phyloP scores from a whole-genome alignment of 441 rosid species.

The Geranium incanum region DNA sequence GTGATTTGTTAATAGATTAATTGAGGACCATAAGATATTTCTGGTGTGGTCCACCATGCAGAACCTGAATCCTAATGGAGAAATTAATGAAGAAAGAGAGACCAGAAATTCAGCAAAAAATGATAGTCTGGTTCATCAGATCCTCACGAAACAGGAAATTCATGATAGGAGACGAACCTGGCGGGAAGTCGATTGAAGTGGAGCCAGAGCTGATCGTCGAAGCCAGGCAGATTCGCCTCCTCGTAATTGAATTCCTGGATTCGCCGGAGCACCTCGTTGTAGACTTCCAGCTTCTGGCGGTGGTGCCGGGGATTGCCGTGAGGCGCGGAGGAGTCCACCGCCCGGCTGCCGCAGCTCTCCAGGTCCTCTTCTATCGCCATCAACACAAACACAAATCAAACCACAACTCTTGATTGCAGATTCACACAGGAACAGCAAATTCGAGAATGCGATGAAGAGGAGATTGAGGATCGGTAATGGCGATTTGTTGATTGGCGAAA shows the following conservation, averaged over 20 bases:
- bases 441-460: constrained; percentile 1
- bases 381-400: too few species aligned
- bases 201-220: constrained; percentile 88
- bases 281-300: constrained; percentile 75
- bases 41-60: neutral
- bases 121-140: too few species aligned
- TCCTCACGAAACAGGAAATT: too few species aligned
- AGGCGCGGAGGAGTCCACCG: too few species aligned
- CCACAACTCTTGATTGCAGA: neutral
- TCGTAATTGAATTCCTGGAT: constrained; percentile 58
- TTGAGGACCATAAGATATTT: neutral
- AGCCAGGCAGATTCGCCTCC: constrained; percentile 61
- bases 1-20: neutral
- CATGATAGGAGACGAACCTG: constrained; percentile 33
- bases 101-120: too few species aligned
- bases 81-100: too few species aligned
- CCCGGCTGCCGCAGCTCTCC: constrained; percentile 36
- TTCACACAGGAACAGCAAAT: neutral
- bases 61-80: neutral
- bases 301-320: constrained; percentile 40
- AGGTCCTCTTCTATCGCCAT: too few species aligned
- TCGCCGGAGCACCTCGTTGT: constrained; percentile 63
- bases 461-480: neutral
- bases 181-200: constrained; percentile 96
- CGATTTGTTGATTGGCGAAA: neutral